phyloP scores from a whole-genome alignment of 2,329 filamentous ascomycete species.

The Chaetothyriales sp. region DNA sequence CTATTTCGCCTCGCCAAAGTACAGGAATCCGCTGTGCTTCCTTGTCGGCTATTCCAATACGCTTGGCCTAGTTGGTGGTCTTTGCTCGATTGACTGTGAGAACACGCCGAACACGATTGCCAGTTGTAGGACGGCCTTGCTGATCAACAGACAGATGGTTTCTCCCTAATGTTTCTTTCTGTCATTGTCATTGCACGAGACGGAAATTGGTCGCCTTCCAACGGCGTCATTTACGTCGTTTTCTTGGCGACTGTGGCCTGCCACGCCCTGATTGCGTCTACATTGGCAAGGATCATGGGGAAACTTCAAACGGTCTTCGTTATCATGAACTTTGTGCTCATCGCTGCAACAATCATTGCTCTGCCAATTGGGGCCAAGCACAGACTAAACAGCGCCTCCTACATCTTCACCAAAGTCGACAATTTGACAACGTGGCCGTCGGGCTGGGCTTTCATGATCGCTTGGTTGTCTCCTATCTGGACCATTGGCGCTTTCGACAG shows the following conservation, averaged over 20 bases:
- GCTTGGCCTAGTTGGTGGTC: constrained; percentile 45
- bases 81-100: constrained; percentile 47
- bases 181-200: constrained; percentile 45
- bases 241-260: constrained; percentile 41
- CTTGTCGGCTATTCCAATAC: constrained; percentile 50
- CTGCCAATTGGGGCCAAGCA: constrained; percentile 37
- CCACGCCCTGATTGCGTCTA: constrained; percentile 42
- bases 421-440: constrained; percentile 47
- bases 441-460: constrained; percentile 46
- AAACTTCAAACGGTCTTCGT: constrained; percentile 46
- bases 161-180: constrained; percentile 45
- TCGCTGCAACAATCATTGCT: constrained; percentile 42
- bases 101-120: not conserved
- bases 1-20: constrained; percentile 42
- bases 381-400: constrained; percentile 31
- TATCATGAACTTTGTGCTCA: constrained; percentile 42
- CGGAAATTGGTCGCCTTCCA: constrained; percentile 42
- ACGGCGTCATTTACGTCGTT: constrained; percentile 44
- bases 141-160: constrained; percentile 26
- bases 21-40: constrained; percentile 45
- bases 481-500: constrained; percentile 44
- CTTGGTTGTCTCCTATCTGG: constrained; percentile 51
- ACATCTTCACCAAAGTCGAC: constrained; percentile 43
- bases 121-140: constrained; percentile 7
- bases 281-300: constrained; percentile 43